Evolutionary conservation across 2,329 filamentous ascomycete genomes (phyloP), one percentile per base, ranked within the genome.

Genomic region (Penicillium brasilianum): DNA sequence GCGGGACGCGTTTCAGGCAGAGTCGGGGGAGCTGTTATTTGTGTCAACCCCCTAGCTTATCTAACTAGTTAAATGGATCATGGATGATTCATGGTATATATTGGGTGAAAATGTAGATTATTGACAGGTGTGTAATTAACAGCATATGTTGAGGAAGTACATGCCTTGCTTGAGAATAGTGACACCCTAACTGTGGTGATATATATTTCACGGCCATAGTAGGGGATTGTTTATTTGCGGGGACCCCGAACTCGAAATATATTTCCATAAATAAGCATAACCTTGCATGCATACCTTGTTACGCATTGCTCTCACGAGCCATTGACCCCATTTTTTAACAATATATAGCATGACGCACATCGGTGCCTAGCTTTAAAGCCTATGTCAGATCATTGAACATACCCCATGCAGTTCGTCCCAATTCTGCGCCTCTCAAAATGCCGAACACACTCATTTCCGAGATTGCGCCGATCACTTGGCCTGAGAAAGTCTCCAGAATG

Each of bases 401-500:
- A 14, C 20, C 43, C 13, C 28, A 32, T 50, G 30, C 9, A 48
- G 22, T 48, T 48, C 44, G 25, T 48, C 25, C 30, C 25, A n/a
- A 49, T n/a, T 32, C 16, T 22, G 28, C 30, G 13, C 30, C 48
- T 46, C 48, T 10, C 34, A 34, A 41, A 50, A 50, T 50, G 55
- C 44, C 55, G 18, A 34, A n/a, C 32, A n/a, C 44, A 20, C 44
- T 50, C 55, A 51, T 52, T 28, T 58, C 55, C 55, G 55, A 58
- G 55, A 58, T 58, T 28, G 55, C 48, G 55, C 48, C 55, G 55
- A 58, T 58, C 48, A 52, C 48, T 28, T 51, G 20, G 46, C 36
- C 13, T 48, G 44, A 25, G 22, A 4, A n/a, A 30, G 3, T 16
- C 44, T 43, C 39, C 18, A 11, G 22, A 28, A 46, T 46, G 43